phyloP scores from a whole-genome alignment of 768 basidiomycete genomes.

The Tylopilus plumbeoviolaceoides region DNA sequence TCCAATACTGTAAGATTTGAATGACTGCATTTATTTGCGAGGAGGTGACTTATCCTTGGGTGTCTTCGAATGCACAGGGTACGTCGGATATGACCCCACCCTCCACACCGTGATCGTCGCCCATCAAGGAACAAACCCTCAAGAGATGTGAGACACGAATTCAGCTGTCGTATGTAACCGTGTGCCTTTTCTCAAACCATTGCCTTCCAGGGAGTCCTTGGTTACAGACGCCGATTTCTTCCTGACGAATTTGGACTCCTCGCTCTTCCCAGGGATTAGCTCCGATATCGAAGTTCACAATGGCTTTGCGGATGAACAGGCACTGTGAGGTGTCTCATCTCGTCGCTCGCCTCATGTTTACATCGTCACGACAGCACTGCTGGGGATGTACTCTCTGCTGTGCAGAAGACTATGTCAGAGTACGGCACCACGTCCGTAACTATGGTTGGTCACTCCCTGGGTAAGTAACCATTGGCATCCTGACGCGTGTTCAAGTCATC shows the following conservation, averaged over 20 bases:
- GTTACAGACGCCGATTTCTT: conserved; percentile 43
- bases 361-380: conserved; percentile 34
- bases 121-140: conserved; percentile 35
- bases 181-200: not conserved
- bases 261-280: conserved; percentile 48
- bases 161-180: not conserved
- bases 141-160: conserved; percentile 22
- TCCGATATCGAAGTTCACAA: conserved; percentile 40
- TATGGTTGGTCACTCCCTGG: conserved; percentile 42
- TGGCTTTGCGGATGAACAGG: conserved; percentile 46
- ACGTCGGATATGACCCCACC: conserved; percentile 47
- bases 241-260: conserved; percentile 30
- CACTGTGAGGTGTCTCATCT: conserved; percentile 31
- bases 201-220: conserved; percentile 28
- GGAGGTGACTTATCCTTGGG: not conserved
- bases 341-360: not conserved
- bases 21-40: not conserved
- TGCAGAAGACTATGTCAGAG: conserved; percentile 36
- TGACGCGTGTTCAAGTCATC: not conserved
- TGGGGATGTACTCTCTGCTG: conserved; percentile 40
- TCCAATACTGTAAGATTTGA: conserved; percentile 43
- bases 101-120: conserved; percentile 34
- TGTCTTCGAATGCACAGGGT: conserved; percentile 35
- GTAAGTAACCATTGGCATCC: conserved; percentile 15
- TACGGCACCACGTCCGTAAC: conserved; percentile 38